These are phyloP conservation scores for Fragaria ananassa DNA, from an alignment of 306 rosid genomes.

Conservation along the genomic window DNA sequence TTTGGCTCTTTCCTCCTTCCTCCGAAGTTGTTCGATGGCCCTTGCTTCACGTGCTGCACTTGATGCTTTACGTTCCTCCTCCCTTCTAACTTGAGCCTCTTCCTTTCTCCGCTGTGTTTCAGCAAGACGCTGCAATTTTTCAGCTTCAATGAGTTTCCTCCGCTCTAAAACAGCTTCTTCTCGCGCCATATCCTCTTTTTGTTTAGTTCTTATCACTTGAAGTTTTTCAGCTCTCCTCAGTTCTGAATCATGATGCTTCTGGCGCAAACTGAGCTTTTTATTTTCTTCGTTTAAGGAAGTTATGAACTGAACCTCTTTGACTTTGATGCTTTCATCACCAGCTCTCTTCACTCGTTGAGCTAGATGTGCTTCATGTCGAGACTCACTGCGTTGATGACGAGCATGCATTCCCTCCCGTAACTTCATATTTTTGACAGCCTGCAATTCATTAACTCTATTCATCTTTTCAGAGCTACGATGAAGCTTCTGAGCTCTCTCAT, in stretches of 20 bases:
- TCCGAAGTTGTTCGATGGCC: conserved; percentile 86
- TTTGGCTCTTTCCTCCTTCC: conserved; percentile 96
- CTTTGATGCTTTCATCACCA: conserved; percentile 99
- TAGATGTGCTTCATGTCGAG: conserved; percentile 95
- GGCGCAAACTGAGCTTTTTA: conserved; percentile 81
- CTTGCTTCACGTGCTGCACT: conserved; percentile 98
- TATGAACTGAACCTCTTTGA: conserved; percentile 93
- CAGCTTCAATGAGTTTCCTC: conserved; percentile 88
- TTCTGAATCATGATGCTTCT: conserved; percentile 96
- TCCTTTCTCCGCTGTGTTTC: conserved; percentile 95
- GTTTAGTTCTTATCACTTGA: conserved; percentile 90
- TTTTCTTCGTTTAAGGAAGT: conserved; percentile 95
- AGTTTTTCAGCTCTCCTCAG: conserved; percentile 97
- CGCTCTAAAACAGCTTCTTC: conserved; percentile 98
- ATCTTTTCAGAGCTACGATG: conserved; percentile 88
- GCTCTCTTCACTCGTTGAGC: conserved; percentile 99
- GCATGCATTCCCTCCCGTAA: conserved; percentile 96
- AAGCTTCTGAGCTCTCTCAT: conserved; percentile 93
- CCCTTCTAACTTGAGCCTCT: conserved; percentile 95
- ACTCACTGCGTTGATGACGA: conserved; percentile 92
- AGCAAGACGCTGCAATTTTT: conserved; percentile 95
- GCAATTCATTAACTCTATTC: conserved; percentile 87
- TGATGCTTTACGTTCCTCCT: conserved; percentile 97
- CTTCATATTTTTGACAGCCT: conserved; percentile 86
- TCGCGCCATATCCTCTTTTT: conserved; percentile 94